A percentile compares a stretch with the other conserved stretches of the same genome.
phyloP scores from a whole-genome alignment of 2,329 filamentous ascomycete genomes.

The Fusarium tanahbumbuense region DNA sequence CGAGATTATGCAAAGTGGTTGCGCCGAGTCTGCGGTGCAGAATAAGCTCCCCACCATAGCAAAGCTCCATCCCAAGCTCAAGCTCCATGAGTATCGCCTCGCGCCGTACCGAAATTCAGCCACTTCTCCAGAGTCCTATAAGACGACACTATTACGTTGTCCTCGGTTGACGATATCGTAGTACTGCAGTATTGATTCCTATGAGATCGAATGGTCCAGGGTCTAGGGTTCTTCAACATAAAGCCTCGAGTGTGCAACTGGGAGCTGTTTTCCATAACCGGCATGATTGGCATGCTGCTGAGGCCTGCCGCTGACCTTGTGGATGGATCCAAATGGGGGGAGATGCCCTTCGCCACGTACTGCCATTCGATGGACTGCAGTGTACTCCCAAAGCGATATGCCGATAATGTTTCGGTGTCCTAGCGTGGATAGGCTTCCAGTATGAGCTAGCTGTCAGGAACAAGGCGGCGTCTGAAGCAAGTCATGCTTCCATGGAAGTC shows the following conservation, averaged over 20 bases:
- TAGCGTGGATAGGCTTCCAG: slow-evolving; percentile 2
- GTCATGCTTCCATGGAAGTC: slow-evolving; percentile 24
- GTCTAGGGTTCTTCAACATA: neutral
- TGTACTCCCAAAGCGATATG: slow-evolving; percentile 6
- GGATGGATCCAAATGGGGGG: slow-evolving; percentile 16
- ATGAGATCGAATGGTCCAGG: slow-evolving; percentile 17
- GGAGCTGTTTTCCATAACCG: slow-evolving; percentile 13
- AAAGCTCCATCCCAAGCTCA: slow-evolving; percentile 20
- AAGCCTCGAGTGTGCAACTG: slow-evolving; percentile 7
- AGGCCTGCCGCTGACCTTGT: slow-evolving; percentile 36
- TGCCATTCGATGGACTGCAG: slow-evolving; percentile 7
- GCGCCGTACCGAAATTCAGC: slow-evolving; percentile 32
- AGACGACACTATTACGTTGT: slow-evolving; percentile 1
- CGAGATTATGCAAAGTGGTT: slow-evolving; percentile 17
- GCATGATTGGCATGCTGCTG: slow-evolving; percentile 27
- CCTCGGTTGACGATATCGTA: slow-evolving; percentile 2
- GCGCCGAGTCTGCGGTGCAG: slow-evolving; percentile 25
- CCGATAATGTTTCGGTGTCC: neutral
- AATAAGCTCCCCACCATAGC: slow-evolving; percentile 26
- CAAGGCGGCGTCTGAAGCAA: slow-evolving; percentile 24
- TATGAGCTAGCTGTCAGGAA: slow-evolving; percentile 32
- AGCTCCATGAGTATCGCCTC: slow-evolving; percentile 22
- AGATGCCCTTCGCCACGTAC: slow-evolving; percentile 26
- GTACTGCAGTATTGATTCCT: slow-evolving; percentile 19
- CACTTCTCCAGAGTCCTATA: slow-evolving; percentile 1